Percentiles rank a stretch among this genome's conserved stretches.
Conservation (phyloP, 2,329 filamentous ascomycete species). For the Aspergillus sclerotialis region DNA sequence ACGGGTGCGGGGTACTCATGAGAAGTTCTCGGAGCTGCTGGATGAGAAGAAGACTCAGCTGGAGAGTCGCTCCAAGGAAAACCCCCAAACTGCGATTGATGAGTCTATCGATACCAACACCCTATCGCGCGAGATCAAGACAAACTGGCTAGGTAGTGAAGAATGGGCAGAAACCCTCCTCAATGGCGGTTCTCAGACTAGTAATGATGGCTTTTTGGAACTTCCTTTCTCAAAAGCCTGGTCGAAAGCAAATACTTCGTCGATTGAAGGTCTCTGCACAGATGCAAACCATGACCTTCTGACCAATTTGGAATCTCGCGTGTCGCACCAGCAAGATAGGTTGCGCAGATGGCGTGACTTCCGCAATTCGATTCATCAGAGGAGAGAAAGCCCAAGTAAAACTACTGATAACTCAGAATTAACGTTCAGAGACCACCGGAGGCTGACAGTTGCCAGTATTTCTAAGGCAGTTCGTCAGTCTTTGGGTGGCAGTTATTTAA, state of each 20-base stretch:
- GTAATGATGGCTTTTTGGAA: constrained; percentile 57
- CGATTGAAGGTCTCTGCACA: constrained; percentile 35
- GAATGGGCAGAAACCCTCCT: constrained; percentile 67
- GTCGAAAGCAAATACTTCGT: constrained; percentile 56
- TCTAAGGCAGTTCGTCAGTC: constrained; percentile 27
- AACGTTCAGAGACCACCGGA: constrained; percentile 30
- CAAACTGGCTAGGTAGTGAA: constrained; percentile 72
- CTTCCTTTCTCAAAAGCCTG: constrained; percentile 65
- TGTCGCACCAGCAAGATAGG: constrained; percentile 60
- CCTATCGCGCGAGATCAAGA: constrained; percentile 46
- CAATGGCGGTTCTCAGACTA: constrained; percentile 54
- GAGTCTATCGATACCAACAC: constrained; percentile 34
- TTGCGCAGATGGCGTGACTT: constrained; percentile 70
- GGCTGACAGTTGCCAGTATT: constrained; percentile 32
- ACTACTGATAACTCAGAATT: constrained; percentile 12
- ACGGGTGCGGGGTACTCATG: constrained; percentile 52
- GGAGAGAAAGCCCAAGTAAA: neutral
- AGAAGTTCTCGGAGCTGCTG: constrained; percentile 59
- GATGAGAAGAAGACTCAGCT: constrained; percentile 56
- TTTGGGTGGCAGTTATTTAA: constrained; percentile 13
- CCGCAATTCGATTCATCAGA: constrained; percentile 30
- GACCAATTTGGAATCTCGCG: constrained; percentile 63
- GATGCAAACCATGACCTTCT: constrained; percentile 37
- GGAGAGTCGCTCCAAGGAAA: constrained; percentile 20
- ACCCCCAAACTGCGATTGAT: constrained; percentile 17